These are phyloP conservation scores for Dacryopinax spathularia DNA, from an alignment of 768 basidiomycete species.

Conservation along the genomic window DNA sequence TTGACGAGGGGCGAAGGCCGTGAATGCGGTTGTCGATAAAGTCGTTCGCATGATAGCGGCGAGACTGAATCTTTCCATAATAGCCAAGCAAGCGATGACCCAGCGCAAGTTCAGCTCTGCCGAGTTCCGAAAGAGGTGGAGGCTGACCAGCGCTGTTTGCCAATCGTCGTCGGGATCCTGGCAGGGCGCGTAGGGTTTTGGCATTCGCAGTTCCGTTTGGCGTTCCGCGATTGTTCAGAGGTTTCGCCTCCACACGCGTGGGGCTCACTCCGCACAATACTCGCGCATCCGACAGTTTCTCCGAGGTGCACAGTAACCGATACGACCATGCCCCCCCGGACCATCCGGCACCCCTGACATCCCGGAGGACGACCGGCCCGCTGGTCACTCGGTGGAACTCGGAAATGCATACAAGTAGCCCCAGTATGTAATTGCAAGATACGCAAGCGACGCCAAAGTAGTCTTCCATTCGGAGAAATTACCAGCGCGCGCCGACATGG, in stretches of 20 bases:
- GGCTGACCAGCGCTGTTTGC: neutral
- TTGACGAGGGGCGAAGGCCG: neutral
- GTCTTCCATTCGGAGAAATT: neutral
- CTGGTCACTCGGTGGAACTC: neutral
- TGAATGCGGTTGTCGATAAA: neutral
- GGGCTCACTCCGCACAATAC: neutral
- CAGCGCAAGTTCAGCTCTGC: neutral
- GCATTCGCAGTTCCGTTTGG: neutral
- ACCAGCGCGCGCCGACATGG: neutral
- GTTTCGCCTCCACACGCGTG: conserved; percentile 1
- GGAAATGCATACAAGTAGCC: neutral
- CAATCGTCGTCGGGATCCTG: neutral
- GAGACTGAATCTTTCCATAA: neutral
- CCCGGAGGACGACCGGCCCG: neutral
- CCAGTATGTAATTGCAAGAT: neutral
- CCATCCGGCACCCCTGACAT: too few relatives aligned
- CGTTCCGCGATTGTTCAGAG: conserved; percentile 4
- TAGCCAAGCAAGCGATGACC: neutral
- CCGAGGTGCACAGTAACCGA: neutral
- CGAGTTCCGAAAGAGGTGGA: neutral
- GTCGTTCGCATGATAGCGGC: neutral
- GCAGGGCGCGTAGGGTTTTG: neutral
- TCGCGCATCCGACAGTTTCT: conserved; percentile 1
- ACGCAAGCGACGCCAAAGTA: neutral
- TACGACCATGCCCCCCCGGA: too few relatives aligned